These are phyloP conservation scores for Xylaria grammica DNA, from an alignment of 495 filamentous ascomycete genomes.

Conservation along the genomic window DNA sequence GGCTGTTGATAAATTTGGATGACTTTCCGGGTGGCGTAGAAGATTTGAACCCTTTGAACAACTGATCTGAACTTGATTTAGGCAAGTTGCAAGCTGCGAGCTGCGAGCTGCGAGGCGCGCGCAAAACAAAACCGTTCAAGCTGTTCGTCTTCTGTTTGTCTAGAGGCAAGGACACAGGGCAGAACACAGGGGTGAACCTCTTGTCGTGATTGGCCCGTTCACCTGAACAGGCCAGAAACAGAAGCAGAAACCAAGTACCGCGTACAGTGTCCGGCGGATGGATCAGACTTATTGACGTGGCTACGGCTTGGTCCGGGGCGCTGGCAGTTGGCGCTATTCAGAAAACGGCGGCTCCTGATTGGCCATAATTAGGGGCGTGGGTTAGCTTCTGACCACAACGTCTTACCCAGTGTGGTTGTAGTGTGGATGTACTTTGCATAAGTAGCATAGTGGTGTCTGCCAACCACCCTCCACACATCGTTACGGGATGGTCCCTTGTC, in stretches of 20 bases:
- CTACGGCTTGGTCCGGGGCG: constrained; percentile 17
- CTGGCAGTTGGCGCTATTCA: constrained; percentile 16
- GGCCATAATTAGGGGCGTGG: not conserved
- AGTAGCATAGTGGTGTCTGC: not conserved
- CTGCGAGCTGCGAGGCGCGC: no score
- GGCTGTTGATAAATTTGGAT: not conserved
- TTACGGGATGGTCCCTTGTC: constrained; percentile 10
- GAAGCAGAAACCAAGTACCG: not conserved
- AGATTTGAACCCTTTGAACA: not conserved
- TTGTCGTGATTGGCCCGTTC: not conserved
- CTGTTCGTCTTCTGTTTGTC: not conserved
- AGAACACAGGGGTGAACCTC: not conserved
- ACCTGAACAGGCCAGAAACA: not conserved
- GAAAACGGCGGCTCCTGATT: not conserved
- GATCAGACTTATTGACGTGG: constrained; percentile 9
- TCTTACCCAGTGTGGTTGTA: not conserved
- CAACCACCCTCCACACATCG: constrained; percentile 20
- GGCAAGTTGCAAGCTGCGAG: no score
- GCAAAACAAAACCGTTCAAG: not conserved
- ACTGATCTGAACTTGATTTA: no score
- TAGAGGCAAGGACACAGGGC: no score
- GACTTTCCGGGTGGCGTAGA: not conserved
- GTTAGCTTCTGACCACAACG: constrained; percentile 2
- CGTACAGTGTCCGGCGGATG: constrained; percentile 7
- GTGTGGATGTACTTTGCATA: not conserved